Evolutionary conservation across 108 stramenopile genomes (phyloP).

Genomic region (Discostella stelligeroides): DNA sequence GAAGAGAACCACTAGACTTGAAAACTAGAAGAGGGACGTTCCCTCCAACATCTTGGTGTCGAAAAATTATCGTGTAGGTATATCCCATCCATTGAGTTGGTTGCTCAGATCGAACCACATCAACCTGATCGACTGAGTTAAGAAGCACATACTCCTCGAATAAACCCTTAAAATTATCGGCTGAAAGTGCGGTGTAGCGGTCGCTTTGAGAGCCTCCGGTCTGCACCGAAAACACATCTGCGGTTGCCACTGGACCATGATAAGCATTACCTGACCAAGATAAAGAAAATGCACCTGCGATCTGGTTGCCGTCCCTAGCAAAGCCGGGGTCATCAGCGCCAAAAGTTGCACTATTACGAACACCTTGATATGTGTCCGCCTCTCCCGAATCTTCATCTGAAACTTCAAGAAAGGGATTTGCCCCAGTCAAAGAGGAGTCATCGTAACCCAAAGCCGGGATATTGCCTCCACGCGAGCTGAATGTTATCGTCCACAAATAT

Average conservation of each 20-base stretch:
- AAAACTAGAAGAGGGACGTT: slow-evolving; percentile 50
- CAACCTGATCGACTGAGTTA: slow-evolving; percentile 33
- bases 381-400: slow-evolving; percentile 50
- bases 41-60: slow-evolving; percentile 64
- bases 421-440: slow-evolving; percentile 30
- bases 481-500: slow-evolving; percentile 83
- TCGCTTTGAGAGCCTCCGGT: slow-evolving; percentile 42
- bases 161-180: slow-evolving; percentile 48
- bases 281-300: slow-evolving; percentile 69
- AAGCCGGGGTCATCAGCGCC: slow-evolving; percentile 44
- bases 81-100: slow-evolving; percentile 65
- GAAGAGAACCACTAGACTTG: slow-evolving; percentile 20
- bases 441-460: slow-evolving; percentile 60
- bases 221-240: slow-evolving; percentile 45
- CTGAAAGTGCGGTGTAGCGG: slow-evolving; percentile 59
- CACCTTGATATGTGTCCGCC: slow-evolving; percentile 51
- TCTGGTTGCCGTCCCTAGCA: slow-evolving; percentile 76
- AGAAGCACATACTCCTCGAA: slow-evolving; percentile 58
- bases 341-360: slow-evolving; percentile 32
- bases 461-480: slow-evolving; percentile 63
- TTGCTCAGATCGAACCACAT: slow-evolving; percentile 51
- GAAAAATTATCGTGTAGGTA: slow-evolving; percentile 64
- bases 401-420: slow-evolving; percentile 32
- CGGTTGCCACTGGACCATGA: slow-evolving; percentile 31
- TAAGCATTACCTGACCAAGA: slow-evolving; percentile 50